Evolutionary conservation across 2,329 filamentous ascomycete species (phyloP).

Genomic region (Calonectria hawksworthii): DNA sequence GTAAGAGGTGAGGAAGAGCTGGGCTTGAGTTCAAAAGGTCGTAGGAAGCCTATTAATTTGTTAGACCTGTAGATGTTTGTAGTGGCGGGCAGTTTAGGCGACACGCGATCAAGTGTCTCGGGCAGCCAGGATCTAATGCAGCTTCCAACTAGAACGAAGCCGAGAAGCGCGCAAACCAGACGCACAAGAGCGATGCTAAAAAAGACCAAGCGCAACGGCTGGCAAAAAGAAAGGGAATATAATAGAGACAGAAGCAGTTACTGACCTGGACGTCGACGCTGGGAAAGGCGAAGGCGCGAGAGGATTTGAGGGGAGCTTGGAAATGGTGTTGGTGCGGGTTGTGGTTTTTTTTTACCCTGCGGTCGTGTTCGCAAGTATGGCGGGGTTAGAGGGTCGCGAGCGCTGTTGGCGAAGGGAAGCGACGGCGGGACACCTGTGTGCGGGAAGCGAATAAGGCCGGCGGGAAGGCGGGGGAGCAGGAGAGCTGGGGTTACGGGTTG

Average conservation of each 20-base stretch:
- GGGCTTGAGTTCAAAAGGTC: slow-evolving; percentile 23
- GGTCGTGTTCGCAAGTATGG: slow-evolving; percentile 48
- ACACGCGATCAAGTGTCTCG: slow-evolving; percentile 32
- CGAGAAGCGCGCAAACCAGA: slow-evolving; percentile 1
- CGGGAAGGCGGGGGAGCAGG: slow-evolving; percentile 36
- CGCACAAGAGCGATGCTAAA: not conserved
- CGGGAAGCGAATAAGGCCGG: slow-evolving; percentile 32
- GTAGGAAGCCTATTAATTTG: slow-evolving; percentile 15
- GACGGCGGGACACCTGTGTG: slow-evolving; percentile 31
- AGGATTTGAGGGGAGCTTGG: slow-evolving; percentile 34
- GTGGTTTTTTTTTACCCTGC: slow-evolving; percentile 46
- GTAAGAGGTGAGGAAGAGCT: slow-evolving; percentile 24
- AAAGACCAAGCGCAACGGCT: not conserved
- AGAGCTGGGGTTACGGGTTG: slow-evolving; percentile 36
- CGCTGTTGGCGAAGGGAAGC: slow-evolving; percentile 38
- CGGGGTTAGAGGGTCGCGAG: slow-evolving; percentile 50
- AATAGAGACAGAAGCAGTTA: slow-evolving; percentile 1
- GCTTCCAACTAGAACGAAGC: slow-evolving; percentile 24
- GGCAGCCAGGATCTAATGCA: slow-evolving; percentile 14
- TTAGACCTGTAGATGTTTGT: slow-evolving; percentile 21
- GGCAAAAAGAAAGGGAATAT: not conserved
- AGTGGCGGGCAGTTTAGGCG: not conserved
- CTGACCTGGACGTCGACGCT: slow-evolving; percentile 44
- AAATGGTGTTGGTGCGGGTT: slow-evolving; percentile 41
- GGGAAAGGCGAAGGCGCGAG: slow-evolving; percentile 40